Base-by-base conservation (phyloP, 2,329 filamentous ascomycete species). In the Colletotrichum acutatum region DNA sequence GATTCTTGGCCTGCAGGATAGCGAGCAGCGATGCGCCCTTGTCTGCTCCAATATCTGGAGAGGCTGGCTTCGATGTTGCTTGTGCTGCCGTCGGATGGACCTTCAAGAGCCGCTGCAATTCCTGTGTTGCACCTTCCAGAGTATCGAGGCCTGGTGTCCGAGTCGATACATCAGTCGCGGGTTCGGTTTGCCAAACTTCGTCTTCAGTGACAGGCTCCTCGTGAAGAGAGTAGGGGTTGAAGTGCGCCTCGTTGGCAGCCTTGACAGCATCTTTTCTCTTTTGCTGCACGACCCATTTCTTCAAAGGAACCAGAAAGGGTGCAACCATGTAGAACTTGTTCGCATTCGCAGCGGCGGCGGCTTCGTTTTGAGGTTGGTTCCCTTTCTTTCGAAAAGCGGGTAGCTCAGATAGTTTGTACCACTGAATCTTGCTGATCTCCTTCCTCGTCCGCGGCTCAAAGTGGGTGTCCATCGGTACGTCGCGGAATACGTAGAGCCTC, bases 271-370 rank as follows among this genome's bases (percentile, higher is more conserved):
- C 93, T n/a, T 89, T 87, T 83, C 92, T 95, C 85, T 90, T 93
- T 83, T 97, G 94, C 75, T 93, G 90, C n/a, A 91, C 86, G 59
- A 98, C 95, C 95, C 95, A 98, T 81, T 94, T 95, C 82, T 95
- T 95, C 61, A 99, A 83, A 6, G 91, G 93, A 1, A 91, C 91
- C 67, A 98, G 86, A 80, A 99, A 99, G 0, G 96, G 95, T 0
- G 95, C 95, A 22, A 99, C 97, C 94, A 98, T 98, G 83, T 98
- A 99, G 81, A 98, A 98, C 79, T 96, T 98, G 81, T 94, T 95
- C 53, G 91, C 91, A 77, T 93, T 94, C 3, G 87, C 83, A 46
- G 88, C 86, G 16, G 85, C 85, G 42, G 81, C 82, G 16, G 82
- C 84, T 63, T 92, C 88, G 58, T 90, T 88, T n/a, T 91, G 88